Conservation (phyloP, 495 filamentous ascomycete species). For the Xylaria sp. region DNA sequence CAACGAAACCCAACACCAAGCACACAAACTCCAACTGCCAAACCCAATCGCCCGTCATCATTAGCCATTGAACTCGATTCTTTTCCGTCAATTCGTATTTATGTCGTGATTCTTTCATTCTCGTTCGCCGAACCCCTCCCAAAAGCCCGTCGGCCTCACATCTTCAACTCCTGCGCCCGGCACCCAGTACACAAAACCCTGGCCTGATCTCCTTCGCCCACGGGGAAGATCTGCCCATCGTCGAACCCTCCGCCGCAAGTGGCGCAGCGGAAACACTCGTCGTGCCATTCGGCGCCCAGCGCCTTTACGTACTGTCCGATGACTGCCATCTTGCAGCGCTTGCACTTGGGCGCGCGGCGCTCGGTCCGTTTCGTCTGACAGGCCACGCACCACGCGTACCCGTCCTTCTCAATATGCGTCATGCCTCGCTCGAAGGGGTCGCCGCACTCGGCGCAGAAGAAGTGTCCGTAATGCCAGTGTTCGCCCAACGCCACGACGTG, state of each 20-base stretch:
- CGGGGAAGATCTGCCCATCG: constrained; percentile 63
- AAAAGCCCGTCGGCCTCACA: constrained; percentile 30
- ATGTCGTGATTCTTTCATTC: background rate
- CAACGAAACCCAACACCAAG: background rate
- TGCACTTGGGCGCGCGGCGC: constrained; percentile 76
- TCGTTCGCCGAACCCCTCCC: background rate
- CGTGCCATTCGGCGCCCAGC: constrained; percentile 93
- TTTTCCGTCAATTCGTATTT: constrained; percentile 7
- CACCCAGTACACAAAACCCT: constrained; percentile 59
- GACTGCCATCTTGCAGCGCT: constrained; percentile 82
- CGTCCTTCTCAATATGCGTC: constrained; percentile 96
- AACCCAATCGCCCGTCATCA: background rate
- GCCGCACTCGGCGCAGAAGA: constrained; percentile 99
- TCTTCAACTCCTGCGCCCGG: constrained; percentile 59
- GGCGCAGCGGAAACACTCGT: constrained; percentile 84
- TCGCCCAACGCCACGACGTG: constrained; percentile 90
- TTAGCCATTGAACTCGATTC: constrained; percentile 8
- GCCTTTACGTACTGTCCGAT: constrained; percentile 86
- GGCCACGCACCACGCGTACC: constrained; percentile 96
- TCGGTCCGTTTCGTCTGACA: constrained; percentile 91
- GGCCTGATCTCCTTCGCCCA: constrained; percentile 49
- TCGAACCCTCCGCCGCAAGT: constrained; percentile 58
- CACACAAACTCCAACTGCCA: constrained; percentile 10
- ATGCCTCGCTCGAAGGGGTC: constrained; percentile 86
- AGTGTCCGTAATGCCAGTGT: constrained; percentile 97